phyloP scores from a whole-genome alignment of 2,329 filamentous ascomycete genomes.

The Alternaria ventricosa region DNA sequence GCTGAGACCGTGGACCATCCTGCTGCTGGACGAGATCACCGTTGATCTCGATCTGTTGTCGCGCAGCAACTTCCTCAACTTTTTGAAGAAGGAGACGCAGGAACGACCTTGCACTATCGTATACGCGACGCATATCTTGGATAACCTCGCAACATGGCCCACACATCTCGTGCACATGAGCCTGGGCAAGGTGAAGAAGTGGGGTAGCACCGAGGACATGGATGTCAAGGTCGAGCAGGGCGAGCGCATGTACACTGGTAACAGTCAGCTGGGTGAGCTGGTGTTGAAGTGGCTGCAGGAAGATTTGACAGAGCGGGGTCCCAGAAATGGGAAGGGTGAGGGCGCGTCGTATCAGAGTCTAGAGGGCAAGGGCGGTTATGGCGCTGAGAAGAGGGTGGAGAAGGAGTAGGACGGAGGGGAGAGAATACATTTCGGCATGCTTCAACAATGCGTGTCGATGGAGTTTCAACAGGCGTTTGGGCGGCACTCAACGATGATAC shows the following conservation, averaged over 20 bases:
- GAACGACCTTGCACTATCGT: constrained; percentile 85
- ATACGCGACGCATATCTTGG: constrained; percentile 96
- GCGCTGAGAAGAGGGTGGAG: constrained; percentile 57
- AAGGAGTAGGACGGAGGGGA: neutral
- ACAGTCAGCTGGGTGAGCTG: constrained; percentile 84
- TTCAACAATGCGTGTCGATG: constrained; percentile 36
- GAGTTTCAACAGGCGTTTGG: constrained; percentile 32
- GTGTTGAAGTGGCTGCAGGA: constrained; percentile 86
- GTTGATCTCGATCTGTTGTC: constrained; percentile 92
- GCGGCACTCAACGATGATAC: constrained; percentile 47
- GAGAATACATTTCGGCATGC: constrained; percentile 9
- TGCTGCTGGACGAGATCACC: constrained; percentile 95
- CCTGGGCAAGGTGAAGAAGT: constrained; percentile 84
- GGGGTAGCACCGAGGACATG: constrained; percentile 73
- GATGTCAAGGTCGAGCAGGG: constrained; percentile 55
- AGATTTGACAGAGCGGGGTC: constrained; percentile 80
- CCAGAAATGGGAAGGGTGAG: constrained; percentile 69
- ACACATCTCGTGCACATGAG: constrained; percentile 97
- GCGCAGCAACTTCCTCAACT: constrained; percentile 82
- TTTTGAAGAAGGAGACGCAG: constrained; percentile 87
- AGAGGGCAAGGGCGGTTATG: constrained; percentile 70
- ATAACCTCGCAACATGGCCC: constrained; percentile 93
- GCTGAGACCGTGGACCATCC: constrained; percentile 85
- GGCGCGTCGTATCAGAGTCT: constrained; percentile 68
- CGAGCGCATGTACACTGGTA: constrained; percentile 62